Percentiles rank a stretch among this genome's conserved stretches.
Conservation (phyloP, 1,284 basidiomycete genomes). For the Prillingera fragicola region DNA sequence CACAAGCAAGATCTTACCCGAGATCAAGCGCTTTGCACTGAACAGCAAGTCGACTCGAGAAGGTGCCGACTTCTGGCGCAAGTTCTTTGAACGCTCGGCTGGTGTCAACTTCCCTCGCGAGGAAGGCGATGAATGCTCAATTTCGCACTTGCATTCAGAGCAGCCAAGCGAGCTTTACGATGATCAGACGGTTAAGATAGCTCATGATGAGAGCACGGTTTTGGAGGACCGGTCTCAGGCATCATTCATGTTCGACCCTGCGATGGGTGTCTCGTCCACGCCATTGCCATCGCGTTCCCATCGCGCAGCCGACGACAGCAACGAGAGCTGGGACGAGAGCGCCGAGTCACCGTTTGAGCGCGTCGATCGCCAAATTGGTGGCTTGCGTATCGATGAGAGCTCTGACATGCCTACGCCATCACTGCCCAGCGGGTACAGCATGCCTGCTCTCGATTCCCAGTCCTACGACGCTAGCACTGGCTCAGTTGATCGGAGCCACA, state of each 20-base stretch:
- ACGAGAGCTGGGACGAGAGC: conserved; percentile 59
- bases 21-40: conserved; percentile 80
- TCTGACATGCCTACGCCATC: conserved; percentile 33
- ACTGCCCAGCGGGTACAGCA: conserved; percentile 34
- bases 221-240: no score
- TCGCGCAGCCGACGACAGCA: conserved; percentile 18
- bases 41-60: conserved; percentile 81
- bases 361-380: conserved; percentile 61
- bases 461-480: conserved; percentile 4
- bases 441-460: conserved; percentile 17
- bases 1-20: conserved; percentile 71
- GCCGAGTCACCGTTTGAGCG: conserved; percentile 70
- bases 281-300: conserved; percentile 39
- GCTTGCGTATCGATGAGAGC: conserved; percentile 33
- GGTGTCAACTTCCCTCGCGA: conserved; percentile 68
- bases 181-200: conserved; percentile 32
- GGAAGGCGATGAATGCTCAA: conserved; percentile 10
- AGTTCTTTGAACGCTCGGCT: conserved; percentile 87
- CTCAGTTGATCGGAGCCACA: no score
- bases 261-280: conserved; percentile 31
- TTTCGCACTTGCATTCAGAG: no score
- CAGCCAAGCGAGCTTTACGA: no score
- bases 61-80: conserved; percentile 93
- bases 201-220: conserved; percentile 22
- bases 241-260: conserved; percentile 33